Conservation (phyloP, 2,329 filamentous ascomycete species). For the Alternaria sp. region DNA sequence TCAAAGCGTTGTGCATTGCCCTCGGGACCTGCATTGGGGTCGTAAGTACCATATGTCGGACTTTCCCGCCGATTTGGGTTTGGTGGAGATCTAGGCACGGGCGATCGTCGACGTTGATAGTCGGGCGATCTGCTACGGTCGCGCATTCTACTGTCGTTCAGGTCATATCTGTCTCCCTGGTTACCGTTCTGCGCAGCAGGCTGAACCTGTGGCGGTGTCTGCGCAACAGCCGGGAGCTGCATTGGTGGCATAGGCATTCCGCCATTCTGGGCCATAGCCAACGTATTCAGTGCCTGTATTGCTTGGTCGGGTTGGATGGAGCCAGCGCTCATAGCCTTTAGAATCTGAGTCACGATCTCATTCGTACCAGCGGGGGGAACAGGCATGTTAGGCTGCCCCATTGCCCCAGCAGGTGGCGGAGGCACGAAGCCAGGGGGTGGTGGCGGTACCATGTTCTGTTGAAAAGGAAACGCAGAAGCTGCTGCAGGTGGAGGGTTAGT, state of each 20-base stretch:
- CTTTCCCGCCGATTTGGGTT: slow-evolving; percentile 68
- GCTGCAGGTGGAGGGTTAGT: slow-evolving; percentile 37
- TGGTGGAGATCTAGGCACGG: slow-evolving; percentile 62
- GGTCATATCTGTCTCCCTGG: slow-evolving; percentile 37
- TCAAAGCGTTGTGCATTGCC: slow-evolving; percentile 63
- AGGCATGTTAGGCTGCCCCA: slow-evolving; percentile 30
- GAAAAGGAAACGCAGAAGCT: slow-evolving; percentile 34
- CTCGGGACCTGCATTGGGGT: slow-evolving; percentile 63
- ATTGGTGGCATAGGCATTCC: slow-evolving; percentile 35
- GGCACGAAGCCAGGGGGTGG: slow-evolving; percentile 43
- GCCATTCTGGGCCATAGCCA: slow-evolving; percentile 35
- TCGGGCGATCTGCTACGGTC: slow-evolving; percentile 62
- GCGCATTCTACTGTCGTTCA: slow-evolving; percentile 43
- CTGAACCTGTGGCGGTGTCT: slow-evolving; percentile 23
- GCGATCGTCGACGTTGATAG: slow-evolving; percentile 69
- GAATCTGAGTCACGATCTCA: slow-evolving; percentile 40
- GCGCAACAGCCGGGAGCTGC: slow-evolving; percentile 25
- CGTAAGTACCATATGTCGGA: slow-evolving; percentile 75
- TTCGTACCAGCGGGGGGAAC: slow-evolving; percentile 32
- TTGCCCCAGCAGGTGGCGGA: slow-evolving; percentile 33
- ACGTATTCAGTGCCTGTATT: slow-evolving; percentile 40
- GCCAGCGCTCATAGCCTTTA: slow-evolving; percentile 44
- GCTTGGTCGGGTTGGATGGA: slow-evolving; percentile 44
- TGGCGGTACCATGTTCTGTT: slow-evolving; percentile 38
- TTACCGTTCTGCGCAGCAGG: slow-evolving; percentile 24